Percentiles rank a stretch among this genome's conserved stretches.
Evolutionary conservation across 1,284 basidiomycete species (phyloP).

Genomic region (Ceratobasidium papillatum): DNA sequence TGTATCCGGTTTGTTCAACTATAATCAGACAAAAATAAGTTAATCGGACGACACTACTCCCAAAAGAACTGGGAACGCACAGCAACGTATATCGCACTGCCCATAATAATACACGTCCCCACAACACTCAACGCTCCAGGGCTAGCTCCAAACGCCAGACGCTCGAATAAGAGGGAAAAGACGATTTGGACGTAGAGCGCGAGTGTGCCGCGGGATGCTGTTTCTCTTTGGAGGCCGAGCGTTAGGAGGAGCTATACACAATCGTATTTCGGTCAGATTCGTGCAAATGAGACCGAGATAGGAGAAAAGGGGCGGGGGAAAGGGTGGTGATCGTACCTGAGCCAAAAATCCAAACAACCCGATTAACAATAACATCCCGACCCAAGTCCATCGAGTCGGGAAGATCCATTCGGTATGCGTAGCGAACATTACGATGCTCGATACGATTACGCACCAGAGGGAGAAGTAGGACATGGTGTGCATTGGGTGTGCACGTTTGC

Average conservation of each 20-base stretch:
- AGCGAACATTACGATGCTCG: constrained; percentile 51
- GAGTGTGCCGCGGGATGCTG: constrained; percentile 67
- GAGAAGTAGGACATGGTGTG: constrained; percentile 58
- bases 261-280: not conserved
- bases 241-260: constrained; percentile 60
- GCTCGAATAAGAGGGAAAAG: constrained; percentile 67
- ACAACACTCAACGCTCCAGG: constrained; percentile 64
- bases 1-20: constrained; percentile 29
- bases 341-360: constrained; percentile 43
- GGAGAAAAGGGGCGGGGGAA: not conserved
- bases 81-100: constrained; percentile 68
- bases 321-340: constrained; percentile 27
- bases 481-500: constrained; percentile 56
- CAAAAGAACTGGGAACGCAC: constrained; percentile 51
- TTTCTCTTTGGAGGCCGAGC: constrained; percentile 71
- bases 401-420: constrained; percentile 3
- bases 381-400: constrained; percentile 25
- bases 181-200: constrained; percentile 71
- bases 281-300: not conserved
- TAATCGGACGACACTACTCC: not conserved
- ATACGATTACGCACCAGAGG: constrained; percentile 39
- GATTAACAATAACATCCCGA: constrained; percentile 35
- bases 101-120: constrained; percentile 66
- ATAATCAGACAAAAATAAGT: not conserved
- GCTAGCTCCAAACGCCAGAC: constrained; percentile 64